Percentiles rank a stretch among this genome's conserved stretches.
phyloP scores from a whole-genome alignment of 208 protist genomes.

The Leptomonas pyrrhocoris region DNA sequence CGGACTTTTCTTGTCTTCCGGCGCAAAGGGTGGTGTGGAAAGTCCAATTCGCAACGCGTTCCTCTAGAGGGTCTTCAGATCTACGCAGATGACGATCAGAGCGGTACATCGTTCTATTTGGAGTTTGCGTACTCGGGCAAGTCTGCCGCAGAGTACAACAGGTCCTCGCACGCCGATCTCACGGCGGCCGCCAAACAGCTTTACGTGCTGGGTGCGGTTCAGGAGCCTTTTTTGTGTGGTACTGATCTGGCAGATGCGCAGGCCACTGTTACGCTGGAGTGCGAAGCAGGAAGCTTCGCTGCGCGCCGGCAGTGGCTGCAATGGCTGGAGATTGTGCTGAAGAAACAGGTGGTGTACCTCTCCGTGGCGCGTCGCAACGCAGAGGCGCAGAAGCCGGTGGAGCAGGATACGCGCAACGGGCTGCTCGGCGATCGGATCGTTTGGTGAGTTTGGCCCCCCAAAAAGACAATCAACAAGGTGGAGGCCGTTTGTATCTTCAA shows the following conservation, averaged over 20 bases:
- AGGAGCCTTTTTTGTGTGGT: constrained; percentile 9
- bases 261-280: constrained; percentile 30
- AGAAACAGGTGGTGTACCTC: constrained; percentile 39
- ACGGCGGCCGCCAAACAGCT: not conserved
- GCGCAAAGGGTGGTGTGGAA: constrained; percentile 25
- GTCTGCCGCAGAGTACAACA: not conserved
- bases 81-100: constrained; percentile 34
- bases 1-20: constrained; percentile 26
- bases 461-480: not conserved
- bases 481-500: too few species aligned
- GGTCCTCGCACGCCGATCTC: not conserved
- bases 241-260: not conserved
- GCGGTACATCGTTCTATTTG: constrained; percentile 33
- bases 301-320: constrained; percentile 46
- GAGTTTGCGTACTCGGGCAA: constrained; percentile 7
- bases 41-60: constrained; percentile 19
- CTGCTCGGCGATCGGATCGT: constrained; percentile 12
- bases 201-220: not conserved
- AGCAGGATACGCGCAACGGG: not conserved
- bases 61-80: constrained; percentile 20
- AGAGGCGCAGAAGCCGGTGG: constrained; percentile 15
- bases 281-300: constrained; percentile 38
- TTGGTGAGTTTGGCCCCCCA: constrained; percentile 5
- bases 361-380: constrained; percentile 24
- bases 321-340: constrained; percentile 45